Evolutionary conservation across 108 stramenopile genomes (phyloP).

Genomic region (Chaetoceros muelleri): DNA sequence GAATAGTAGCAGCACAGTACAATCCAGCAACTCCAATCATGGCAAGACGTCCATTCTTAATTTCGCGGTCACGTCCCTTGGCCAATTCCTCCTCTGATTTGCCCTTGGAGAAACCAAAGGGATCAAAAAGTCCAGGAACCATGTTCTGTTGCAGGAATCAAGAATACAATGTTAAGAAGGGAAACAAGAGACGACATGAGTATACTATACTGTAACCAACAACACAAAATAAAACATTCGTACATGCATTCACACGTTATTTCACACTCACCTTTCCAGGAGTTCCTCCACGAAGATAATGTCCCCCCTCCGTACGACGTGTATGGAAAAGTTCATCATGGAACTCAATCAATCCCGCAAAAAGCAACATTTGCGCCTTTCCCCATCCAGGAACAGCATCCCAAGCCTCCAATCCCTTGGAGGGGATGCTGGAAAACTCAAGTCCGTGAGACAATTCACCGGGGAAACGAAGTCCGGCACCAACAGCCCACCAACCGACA

Average conservation of each 20-base stretch:
- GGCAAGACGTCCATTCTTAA: conserved; percentile 80
- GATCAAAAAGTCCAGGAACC: conserved; percentile 76
- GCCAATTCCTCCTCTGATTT: conserved; percentile 49
- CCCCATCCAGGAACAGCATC: conserved; percentile 78
- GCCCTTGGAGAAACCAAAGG: conserved; percentile 45
- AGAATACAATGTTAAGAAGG: background rate
- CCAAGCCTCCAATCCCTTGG: conserved; percentile 73
- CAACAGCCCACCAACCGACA: conserved; percentile 65
- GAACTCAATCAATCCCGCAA: conserved; percentile 72
- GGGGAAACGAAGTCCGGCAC: conserved; percentile 55
- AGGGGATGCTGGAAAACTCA: conserved; percentile 47
- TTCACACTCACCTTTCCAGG: conserved; percentile 54
- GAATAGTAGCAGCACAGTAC: conserved; percentile 44
- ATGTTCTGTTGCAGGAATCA: conserved; percentile 36
- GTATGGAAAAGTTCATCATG: conserved; percentile 65
- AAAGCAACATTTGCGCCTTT: conserved; percentile 72
- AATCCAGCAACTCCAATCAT: conserved; percentile 74
- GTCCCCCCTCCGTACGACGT: conserved; percentile 39
- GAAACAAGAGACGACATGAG: conserved; percentile 1
- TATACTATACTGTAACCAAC: background rate
- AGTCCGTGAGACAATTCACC: conserved; percentile 58
- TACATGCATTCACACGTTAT: background rate
- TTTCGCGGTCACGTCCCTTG: conserved; percentile 52
- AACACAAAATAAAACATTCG: conserved; percentile 1
- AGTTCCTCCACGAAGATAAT: conserved; percentile 65